Conservation (phyloP, 176 grass and related monocot species). For the Ensete glaucum region DNA sequence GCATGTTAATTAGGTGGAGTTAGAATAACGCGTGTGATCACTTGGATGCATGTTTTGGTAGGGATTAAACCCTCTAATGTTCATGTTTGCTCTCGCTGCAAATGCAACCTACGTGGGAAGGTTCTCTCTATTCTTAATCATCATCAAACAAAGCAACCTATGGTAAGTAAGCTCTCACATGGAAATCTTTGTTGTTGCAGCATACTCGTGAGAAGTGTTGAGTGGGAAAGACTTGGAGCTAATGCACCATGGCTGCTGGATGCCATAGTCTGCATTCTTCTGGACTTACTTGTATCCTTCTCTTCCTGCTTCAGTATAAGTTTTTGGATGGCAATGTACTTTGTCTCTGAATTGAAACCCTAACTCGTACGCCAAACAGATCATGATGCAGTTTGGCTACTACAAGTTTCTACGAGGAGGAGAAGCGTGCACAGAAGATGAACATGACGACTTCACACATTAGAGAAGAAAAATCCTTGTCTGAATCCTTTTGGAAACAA, state of each 20-base stretch:
- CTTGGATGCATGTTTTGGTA: not conserved
- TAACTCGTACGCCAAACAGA: not conserved
- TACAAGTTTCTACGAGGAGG: not conserved
- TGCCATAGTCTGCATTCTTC: conserved; percentile 14
- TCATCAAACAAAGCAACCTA: not conserved
- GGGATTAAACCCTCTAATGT: conserved; percentile 26
- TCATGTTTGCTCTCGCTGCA: conserved; percentile 18
- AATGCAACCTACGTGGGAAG: conserved; percentile 25
- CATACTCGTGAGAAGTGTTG: conserved; percentile 19
- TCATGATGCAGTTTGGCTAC: conserved; percentile 9
- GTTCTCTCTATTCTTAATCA: not conserved
- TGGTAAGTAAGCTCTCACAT: too few species aligned
- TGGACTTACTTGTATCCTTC: conserved; percentile 17
- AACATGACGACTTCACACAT: not conserved
- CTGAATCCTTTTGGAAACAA: too few species aligned
- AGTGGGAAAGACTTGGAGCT: conserved; percentile 11
- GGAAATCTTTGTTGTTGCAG: not conserved
- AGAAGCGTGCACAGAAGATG: not conserved
- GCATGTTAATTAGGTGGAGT: not conserved
- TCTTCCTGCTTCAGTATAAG: not conserved
- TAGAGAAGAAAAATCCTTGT: not conserved
- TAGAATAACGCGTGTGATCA: not conserved
- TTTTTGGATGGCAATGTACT: too few species aligned
- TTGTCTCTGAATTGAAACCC: not conserved
- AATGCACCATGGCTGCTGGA: conserved; percentile 18